Conservation (phyloP, 345 rosid species). For the Capsella bursapastoris region DNA sequence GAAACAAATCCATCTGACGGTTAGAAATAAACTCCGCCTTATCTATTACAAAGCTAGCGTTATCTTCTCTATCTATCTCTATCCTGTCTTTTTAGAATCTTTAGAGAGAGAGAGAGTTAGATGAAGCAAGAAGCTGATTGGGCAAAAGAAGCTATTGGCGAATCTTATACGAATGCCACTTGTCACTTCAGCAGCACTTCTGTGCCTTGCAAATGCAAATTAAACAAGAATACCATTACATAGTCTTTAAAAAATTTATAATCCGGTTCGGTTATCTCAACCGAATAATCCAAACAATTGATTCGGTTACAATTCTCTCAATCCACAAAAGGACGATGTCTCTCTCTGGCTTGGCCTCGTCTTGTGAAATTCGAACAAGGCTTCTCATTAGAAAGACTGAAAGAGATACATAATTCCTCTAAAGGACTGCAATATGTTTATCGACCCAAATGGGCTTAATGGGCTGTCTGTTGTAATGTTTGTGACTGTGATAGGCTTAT, state of each 20-base stretch:
- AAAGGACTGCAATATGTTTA: slow-evolving; percentile 86
- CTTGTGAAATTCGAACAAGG: slow-evolving; percentile 14
- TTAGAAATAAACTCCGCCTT: slow-evolving; percentile 15
- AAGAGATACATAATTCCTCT: slow-evolving; percentile 71
- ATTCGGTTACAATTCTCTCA: neutral
- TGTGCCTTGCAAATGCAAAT: neutral
- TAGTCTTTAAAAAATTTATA: neutral
- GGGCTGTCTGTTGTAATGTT: slow-evolving; percentile 2
- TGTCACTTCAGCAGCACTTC: slow-evolving; percentile 29
- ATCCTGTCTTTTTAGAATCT: neutral
- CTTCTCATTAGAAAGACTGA: slow-evolving; percentile 36
- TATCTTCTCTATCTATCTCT: slow-evolving; percentile 6
- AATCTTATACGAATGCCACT: slow-evolving; percentile 29
- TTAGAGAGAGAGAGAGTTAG: neutral
- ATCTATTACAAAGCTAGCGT: slow-evolving; percentile 28
- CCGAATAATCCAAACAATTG: neutral
- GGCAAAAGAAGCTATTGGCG: slow-evolving; percentile 26
- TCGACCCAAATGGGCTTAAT: neutral
- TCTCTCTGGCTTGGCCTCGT: neutral
- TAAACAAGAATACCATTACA: neutral
- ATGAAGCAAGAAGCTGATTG: slow-evolving; percentile 38
- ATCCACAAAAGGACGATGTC: slow-evolving; percentile 5
- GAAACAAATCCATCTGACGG: slow-evolving; percentile 46
- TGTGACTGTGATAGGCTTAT: neutral
- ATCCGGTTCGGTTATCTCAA: slow-evolving; percentile 19